phyloP scores from a whole-genome alignment of 2,329 filamentous ascomycete species.

The Diaporthe capsici region DNA sequence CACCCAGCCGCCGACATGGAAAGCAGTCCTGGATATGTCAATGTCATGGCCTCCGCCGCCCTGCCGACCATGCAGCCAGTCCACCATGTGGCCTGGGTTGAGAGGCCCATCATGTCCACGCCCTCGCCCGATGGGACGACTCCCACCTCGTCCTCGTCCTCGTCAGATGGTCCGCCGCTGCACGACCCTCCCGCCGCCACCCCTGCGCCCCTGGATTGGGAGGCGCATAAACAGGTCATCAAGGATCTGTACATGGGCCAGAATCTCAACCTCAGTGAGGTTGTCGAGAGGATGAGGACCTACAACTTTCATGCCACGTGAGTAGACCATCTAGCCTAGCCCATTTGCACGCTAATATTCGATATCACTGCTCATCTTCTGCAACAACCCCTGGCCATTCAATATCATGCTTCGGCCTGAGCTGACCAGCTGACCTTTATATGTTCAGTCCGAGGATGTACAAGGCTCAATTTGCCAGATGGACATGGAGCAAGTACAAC shows the following conservation, averaged over 20 bases:
- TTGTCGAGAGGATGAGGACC: slow-evolving; percentile 40
- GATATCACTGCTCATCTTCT: too few relatives aligned
- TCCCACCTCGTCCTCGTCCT: slow-evolving; percentile 24
- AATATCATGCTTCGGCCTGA: neutral
- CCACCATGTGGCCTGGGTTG: slow-evolving; percentile 23
- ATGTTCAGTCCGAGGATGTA: slow-evolving; percentile 41
- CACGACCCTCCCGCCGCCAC: slow-evolving; percentile 21
- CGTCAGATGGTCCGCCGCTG: slow-evolving; percentile 3
- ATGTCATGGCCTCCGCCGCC: neutral
- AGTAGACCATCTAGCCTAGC: neutral
- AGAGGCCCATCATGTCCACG: neutral
- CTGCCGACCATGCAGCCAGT: slow-evolving; percentile 20
- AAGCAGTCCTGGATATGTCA: slow-evolving; percentile 1
- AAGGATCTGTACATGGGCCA: slow-evolving; percentile 42
- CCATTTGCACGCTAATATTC: neutral
- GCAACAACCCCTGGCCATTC: neutral
- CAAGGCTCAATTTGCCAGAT: slow-evolving; percentile 43
- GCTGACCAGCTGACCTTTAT: neutral
- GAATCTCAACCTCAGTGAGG: slow-evolving; percentile 42
- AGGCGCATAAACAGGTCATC: slow-evolving; percentile 41
- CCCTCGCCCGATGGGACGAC: slow-evolving; percentile 3
- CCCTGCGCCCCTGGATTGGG: slow-evolving; percentile 40
- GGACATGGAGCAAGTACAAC: slow-evolving; percentile 44
- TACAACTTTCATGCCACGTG: slow-evolving; percentile 42
- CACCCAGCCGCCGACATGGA: slow-evolving; percentile 22